Conservation (phyloP, 805 yeast species). For the Candida koratica region DNA sequence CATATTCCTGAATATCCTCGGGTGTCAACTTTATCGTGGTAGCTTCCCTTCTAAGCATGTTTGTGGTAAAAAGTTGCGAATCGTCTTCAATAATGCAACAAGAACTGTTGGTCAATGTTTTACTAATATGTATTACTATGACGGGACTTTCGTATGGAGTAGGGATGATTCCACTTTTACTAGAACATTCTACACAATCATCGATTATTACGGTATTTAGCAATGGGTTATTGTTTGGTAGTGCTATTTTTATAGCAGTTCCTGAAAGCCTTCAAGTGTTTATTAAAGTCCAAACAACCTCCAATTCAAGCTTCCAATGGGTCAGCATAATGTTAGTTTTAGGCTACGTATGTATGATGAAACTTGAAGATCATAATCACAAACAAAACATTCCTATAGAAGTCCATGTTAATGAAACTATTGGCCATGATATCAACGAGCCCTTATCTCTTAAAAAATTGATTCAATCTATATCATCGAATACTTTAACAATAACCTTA, state of each 20-base stretch:
- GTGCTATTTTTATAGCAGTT: slow-evolving; percentile 14
- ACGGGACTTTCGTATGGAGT: slow-evolving; percentile 13
- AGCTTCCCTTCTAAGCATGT: slow-evolving; percentile 74
- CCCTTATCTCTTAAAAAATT: background rate
- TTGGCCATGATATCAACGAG: background rate
- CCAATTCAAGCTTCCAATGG: slow-evolving; percentile 10
- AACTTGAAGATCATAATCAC: slow-evolving; percentile 5
- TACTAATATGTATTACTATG: slow-evolving; percentile 14
- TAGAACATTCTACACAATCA: slow-evolving; percentile 9
- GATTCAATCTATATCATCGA: slow-evolving; percentile 8
- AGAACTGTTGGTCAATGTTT: slow-evolving; percentile 8
- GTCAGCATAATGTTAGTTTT: slow-evolving; percentile 13
- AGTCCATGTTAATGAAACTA: slow-evolving; percentile 5
- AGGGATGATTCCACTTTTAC: slow-evolving; percentile 13
- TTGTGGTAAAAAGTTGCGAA: background rate
- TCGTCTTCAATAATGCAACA: background rate
- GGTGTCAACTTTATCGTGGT: slow-evolving; percentile 64
- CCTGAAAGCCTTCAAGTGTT: slow-evolving; percentile 15
- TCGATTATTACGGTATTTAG: slow-evolving; percentile 10
- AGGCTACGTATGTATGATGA: slow-evolving; percentile 10
- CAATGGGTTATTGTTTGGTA: slow-evolving; percentile 15
- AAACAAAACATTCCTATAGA: slow-evolving; percentile 4
- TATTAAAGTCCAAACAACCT: slow-evolving; percentile 2
- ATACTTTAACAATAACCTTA: slow-evolving; percentile 58
- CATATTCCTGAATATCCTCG: slow-evolving; percentile 58